Conservation (phyloP, 2,329 filamentous ascomycete genomes). For the Fusarium sp. region DNA sequence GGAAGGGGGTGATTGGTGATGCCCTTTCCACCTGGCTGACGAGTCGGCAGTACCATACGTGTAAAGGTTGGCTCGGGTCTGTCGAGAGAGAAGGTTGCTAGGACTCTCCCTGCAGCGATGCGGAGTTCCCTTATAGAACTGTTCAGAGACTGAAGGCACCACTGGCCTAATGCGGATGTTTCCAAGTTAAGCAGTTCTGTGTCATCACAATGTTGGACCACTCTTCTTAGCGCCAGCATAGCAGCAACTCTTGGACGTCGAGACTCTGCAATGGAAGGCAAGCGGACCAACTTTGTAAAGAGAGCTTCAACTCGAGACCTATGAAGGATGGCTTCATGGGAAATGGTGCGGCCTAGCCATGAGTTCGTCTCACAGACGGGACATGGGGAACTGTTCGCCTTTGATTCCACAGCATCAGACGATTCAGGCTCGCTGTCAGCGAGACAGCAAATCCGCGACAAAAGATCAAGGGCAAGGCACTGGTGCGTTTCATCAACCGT, state of each 20-base stretch:
- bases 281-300: slow-evolving; percentile 61
- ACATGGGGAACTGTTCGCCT: slow-evolving; percentile 28
- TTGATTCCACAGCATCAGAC: not conserved
- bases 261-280: slow-evolving; percentile 62
- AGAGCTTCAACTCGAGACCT: slow-evolving; percentile 57
- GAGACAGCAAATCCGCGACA: slow-evolving; percentile 64
- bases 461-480: slow-evolving; percentile 63
- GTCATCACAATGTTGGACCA: slow-evolving; percentile 75
- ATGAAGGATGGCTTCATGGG: slow-evolving; percentile 17
- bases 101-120: slow-evolving; percentile 78
- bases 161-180: slow-evolving; percentile 77
- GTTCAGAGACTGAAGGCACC: slow-evolving; percentile 83
- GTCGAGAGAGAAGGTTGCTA: slow-evolving; percentile 72
- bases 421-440: slow-evolving; percentile 17
- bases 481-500: slow-evolving; percentile 61
- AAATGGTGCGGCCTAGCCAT: not conserved
- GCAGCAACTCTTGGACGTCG: slow-evolving; percentile 75
- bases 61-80: slow-evolving; percentile 28
- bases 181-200: slow-evolving; percentile 74
- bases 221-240: slow-evolving; percentile 77
- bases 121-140: slow-evolving; percentile 89
- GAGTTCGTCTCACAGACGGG: slow-evolving; percentile 43
- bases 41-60: slow-evolving; percentile 23
- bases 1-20: slow-evolving; percentile 8
- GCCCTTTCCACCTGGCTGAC: slow-evolving; percentile 6